Percentiles rank a stretch among this genome's conserved stretches.
These are phyloP conservation scores for Lachancea dasiensis DNA, from an alignment of 805 yeast genomes.

Conservation along the genomic window DNA sequence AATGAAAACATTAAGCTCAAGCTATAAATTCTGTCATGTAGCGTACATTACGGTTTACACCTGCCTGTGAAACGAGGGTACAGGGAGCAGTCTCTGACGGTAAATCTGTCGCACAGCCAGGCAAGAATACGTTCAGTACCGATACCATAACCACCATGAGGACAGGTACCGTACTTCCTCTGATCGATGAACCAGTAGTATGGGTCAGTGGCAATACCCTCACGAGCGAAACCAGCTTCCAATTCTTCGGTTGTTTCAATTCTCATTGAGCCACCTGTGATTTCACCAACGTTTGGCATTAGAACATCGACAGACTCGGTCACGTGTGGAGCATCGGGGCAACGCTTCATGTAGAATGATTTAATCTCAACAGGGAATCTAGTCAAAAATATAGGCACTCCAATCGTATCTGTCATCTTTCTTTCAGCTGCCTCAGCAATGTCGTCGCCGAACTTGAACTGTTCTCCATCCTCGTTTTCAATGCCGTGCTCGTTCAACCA, in stretches of 20 bases:
- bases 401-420: slow-evolving; percentile 93
- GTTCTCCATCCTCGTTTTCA: slow-evolving; percentile 89
- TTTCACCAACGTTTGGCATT: slow-evolving; percentile 99
- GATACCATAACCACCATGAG: slow-evolving; percentile 98
- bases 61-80: slow-evolving; percentile 98
- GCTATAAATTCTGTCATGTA: neutral
- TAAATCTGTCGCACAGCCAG: slow-evolving; percentile 95
- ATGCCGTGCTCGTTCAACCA: slow-evolving; percentile 96
- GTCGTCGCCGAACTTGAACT: slow-evolving; percentile 95
- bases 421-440: slow-evolving; percentile 99
- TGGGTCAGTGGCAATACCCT: slow-evolving; percentile 70
- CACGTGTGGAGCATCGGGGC: slow-evolving; percentile 84
- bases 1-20: no score
- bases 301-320: slow-evolving; percentile 97
- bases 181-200: slow-evolving; percentile 97
- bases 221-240: slow-evolving; percentile 87
- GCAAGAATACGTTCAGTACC: slow-evolving; percentile 98
- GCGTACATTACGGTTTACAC: slow-evolving; percentile 73
- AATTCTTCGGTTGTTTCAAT: slow-evolving; percentile 75
- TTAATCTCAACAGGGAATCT: slow-evolving; percentile 96
- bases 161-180: slow-evolving; percentile 95
- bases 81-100: slow-evolving; percentile 96
- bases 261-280: slow-evolving; percentile 99
- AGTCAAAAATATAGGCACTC: slow-evolving; percentile 85
- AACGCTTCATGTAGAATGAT: slow-evolving; percentile 96